phyloP scores from a whole-genome alignment of 164 flowering plant species.

The Pachysandra terminalis region DNA sequence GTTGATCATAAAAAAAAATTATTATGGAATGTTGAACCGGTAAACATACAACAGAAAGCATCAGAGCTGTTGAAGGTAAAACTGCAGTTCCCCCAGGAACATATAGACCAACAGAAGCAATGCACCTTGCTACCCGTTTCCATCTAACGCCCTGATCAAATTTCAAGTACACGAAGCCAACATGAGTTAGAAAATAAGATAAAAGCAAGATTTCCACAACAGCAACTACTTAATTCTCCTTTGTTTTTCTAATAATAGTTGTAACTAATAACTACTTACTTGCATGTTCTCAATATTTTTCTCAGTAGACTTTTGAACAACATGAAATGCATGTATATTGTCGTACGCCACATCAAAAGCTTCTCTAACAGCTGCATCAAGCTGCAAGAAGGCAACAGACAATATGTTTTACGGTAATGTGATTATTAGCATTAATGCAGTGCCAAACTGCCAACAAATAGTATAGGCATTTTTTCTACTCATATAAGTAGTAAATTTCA shows the following conservation, averaged over 20 bases:
- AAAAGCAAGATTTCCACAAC: neutral
- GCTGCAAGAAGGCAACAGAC: constrained; percentile 36
- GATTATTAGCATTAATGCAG: neutral
- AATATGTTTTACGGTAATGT: neutral
- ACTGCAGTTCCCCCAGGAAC: constrained; percentile 99
- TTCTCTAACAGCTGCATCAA: constrained; percentile 64
- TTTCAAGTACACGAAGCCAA: neutral
- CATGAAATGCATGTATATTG: constrained; percentile 92
- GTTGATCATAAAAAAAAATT: constrained; percentile 1
- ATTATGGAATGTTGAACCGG: constrained; percentile 12
- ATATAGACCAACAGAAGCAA: constrained; percentile 89
- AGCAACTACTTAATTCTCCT: neutral
- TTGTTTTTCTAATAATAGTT: too few species aligned
- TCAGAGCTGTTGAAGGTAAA: constrained; percentile 94
- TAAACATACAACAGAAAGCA: constrained; percentile 85
- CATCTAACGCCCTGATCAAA: constrained; percentile 82
- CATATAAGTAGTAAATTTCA: neutral
- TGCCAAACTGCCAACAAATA: neutral
- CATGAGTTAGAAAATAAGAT: neutral
- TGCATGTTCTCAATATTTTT: constrained; percentile 82
- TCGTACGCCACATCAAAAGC: constrained; percentile 95
- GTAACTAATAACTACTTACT: constrained; percentile 36
- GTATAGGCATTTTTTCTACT: neutral
- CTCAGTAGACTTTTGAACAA: constrained; percentile 72
- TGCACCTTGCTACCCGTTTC: constrained; percentile 86